These are phyloP conservation scores for Aspergillus costaricaensis DNA, from an alignment of 2,329 filamentous ascomycete species.

Conservation along the genomic window DNA sequence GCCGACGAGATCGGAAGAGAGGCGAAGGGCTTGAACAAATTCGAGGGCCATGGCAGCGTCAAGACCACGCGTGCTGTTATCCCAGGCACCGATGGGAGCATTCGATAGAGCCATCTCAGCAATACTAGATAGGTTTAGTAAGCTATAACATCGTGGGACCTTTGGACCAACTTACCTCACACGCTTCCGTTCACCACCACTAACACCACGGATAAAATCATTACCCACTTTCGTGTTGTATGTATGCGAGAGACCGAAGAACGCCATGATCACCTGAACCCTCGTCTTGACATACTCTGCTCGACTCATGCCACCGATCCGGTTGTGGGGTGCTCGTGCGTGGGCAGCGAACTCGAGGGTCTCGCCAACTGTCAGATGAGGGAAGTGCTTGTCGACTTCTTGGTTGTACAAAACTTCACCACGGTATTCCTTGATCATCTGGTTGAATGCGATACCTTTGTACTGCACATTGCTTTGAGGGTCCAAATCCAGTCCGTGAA, in stretches of 20 bases:
- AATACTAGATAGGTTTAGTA: constrained; percentile 41
- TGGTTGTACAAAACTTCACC: constrained; percentile 41
- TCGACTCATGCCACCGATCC: background rate
- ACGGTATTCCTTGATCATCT: constrained; percentile 40
- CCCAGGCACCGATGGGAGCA: constrained; percentile 42
- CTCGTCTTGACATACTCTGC: constrained; percentile 1
- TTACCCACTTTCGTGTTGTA: constrained; percentile 46
- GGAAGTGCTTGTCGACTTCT: constrained; percentile 66
- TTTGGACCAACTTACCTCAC: constrained; percentile 31
- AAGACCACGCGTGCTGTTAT: constrained; percentile 46
- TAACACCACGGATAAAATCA: constrained; percentile 60
- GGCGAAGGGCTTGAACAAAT: constrained; percentile 36
- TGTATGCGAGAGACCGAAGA: constrained; percentile 46
- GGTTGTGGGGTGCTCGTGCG: constrained; percentile 50
- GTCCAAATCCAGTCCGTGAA: background rate
- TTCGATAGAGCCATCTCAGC: constrained; percentile 50
- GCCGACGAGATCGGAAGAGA: constrained; percentile 44
- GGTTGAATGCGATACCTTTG: constrained; percentile 28
- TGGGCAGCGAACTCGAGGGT: constrained; percentile 73
- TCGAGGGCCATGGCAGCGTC: constrained; percentile 53
- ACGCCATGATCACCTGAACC: constrained; percentile 43
- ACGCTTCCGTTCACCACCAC: constrained; percentile 59
- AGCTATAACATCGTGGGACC: too few species aligned
- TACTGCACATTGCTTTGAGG: background rate
- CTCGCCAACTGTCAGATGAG: constrained; percentile 64